phyloP scores from a whole-genome alignment of 257 asterid genomes.

The Jaltomata sinuosa region DNA sequence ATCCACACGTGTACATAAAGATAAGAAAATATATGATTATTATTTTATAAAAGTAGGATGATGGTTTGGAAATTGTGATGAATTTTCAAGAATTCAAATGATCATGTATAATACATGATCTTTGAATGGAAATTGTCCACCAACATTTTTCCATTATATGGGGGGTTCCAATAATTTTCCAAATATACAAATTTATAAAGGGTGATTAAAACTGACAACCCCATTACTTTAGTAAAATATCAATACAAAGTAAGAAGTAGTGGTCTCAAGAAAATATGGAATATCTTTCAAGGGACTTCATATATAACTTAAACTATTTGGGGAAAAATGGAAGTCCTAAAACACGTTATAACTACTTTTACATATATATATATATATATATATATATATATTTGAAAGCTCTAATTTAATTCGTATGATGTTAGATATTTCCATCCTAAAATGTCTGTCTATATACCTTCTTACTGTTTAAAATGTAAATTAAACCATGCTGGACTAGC shows the following conservation, averaged over 20 bases:
- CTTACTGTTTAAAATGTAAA: not conserved
- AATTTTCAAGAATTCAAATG: slow-evolving; percentile 2
- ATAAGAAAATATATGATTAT: slow-evolving; percentile 7
- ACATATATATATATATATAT: no score
- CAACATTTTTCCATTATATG: not conserved
- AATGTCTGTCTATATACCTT: not conserved
- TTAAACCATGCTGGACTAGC: not conserved
- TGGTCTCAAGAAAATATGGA: not conserved
- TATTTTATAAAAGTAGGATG: not conserved
- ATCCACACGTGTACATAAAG: slow-evolving; percentile 34
- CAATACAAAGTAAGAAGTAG: not conserved
- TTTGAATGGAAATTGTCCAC: not conserved
- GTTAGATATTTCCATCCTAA: not conserved
- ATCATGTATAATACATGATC: not conserved
- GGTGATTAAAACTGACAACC: not conserved
- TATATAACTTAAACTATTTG: not conserved
- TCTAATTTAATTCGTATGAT: not conserved
- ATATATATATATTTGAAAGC: not conserved
- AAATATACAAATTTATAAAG: not conserved
- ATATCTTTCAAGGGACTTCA: not conserved
- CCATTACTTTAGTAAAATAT: not conserved
- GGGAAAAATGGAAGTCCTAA: not conserved
- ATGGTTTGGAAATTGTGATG: not conserved
- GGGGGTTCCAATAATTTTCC: not conserved
- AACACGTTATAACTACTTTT: not conserved